phyloP scores from a whole-genome alignment of 345 rosid genomes.

The Abelmoschus esculentus region DNA sequence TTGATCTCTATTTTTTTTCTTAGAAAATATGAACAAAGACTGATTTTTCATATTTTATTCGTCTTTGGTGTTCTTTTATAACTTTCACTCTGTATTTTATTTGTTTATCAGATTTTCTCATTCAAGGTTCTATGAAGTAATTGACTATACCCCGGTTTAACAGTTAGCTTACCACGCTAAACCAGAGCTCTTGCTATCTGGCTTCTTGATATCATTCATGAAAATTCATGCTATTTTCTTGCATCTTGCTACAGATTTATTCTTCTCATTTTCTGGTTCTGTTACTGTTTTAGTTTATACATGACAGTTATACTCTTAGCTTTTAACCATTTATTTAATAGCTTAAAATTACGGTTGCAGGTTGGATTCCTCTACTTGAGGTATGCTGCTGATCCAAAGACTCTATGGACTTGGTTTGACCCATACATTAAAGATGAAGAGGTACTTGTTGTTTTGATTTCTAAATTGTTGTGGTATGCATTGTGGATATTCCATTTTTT shows the following conservation, averaged over 20 bases:
- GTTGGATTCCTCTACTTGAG: constrained; percentile 87
- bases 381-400: constrained; percentile 85
- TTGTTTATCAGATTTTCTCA: neutral
- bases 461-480: neutral
- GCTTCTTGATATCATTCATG: neutral
- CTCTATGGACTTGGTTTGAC: constrained; percentile 85
- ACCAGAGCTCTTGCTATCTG: neutral
- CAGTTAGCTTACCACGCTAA: neutral
- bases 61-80: neutral
- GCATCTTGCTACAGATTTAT: neutral
- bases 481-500: neutral
- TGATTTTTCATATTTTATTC: neutral
- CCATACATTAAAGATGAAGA: constrained; percentile 79
- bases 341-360: constrained; percentile 34
- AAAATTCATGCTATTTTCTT: neutral
- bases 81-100: neutral
- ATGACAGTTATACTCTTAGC: neutral
- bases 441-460: constrained; percentile 27
- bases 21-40: neutral
- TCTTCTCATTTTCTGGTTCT: neutral
- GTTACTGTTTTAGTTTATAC: neutral
- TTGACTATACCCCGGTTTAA: neutral
- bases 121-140: neutral
- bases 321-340: constrained; percentile 2
- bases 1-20: neutral